Conservation (phyloP, 331 rosid genomes). For the Arachis monticola region DNA sequence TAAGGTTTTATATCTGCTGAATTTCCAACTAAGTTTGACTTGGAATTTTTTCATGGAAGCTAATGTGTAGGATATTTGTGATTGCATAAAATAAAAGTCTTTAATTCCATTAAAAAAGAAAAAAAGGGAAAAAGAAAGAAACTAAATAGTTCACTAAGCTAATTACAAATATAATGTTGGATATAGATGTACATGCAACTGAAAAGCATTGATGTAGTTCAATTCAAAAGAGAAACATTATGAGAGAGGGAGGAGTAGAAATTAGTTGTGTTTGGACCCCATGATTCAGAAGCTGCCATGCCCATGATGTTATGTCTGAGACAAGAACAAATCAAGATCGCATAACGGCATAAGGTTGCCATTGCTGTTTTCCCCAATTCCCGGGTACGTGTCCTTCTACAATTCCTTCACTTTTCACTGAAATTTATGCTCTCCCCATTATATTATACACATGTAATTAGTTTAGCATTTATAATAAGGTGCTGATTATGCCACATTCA, state of each 20-base stretch:
- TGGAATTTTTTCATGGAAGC: background rate
- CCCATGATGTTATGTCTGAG: constrained; percentile 61
- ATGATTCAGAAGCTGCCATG: constrained; percentile 54
- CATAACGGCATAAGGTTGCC: constrained; percentile 48
- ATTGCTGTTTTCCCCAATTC: constrained; percentile 54
- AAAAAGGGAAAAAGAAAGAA: too few relatives aligned
- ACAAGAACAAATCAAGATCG: constrained; percentile 50
- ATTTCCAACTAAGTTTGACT: background rate
- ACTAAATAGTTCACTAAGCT: background rate
- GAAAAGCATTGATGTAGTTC: background rate
- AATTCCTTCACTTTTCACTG: constrained; percentile 51
- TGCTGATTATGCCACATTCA: background rate
- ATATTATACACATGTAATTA: background rate
- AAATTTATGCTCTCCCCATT: constrained; percentile 51
- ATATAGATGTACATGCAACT: background rate
- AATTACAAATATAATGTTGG: constrained; percentile 9
- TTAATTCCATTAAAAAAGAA: too few relatives aligned
- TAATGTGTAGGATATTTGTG: background rate
- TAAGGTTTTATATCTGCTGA: background rate
- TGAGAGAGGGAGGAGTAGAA: constrained; percentile 32
- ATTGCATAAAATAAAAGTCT: too few relatives aligned
- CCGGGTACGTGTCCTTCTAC: constrained; percentile 57
- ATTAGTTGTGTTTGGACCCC: constrained; percentile 50
- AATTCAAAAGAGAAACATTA: background rate
- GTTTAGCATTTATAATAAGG: too few relatives aligned